Base-by-base conservation (phyloP, 2,329 filamentous ascomycete genomes). In the Botrytis tulipae region DNA sequence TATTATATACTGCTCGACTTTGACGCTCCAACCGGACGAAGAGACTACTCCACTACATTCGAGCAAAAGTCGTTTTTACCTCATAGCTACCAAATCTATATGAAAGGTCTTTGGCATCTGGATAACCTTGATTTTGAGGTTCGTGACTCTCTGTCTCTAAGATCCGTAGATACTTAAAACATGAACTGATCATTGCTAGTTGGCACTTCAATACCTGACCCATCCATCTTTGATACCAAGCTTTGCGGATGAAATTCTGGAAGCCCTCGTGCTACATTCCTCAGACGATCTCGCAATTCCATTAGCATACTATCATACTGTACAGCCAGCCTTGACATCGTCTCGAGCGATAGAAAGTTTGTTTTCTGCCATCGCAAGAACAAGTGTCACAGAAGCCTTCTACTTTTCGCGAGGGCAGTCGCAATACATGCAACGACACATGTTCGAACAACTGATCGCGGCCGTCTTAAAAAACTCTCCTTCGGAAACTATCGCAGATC, bases 1-100 rank as follows among this genome's bases (percentile, higher is more conserved):
- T 97, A 93, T 85, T 97, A 97, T 81, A 85, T 97, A 57, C 87
- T 97, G 4, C 91, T 93, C 79, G 93, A 97, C 81, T 88, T 92
- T 80, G 85, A 85, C 32, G 85, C 86, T 5, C 76, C 78, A n/a
- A 80, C 79, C 2, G 73, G 75, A 37, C 75, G 71, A 20, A 82
- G 86, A 29, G 85, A 87, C 51, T 79, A 84, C 10, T 85, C 90
- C 2, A 85, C 86, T 32, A 75, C 80, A 1, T 94, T 95, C 77
- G 89, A 90, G 25, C 82, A 83, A 60, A 83, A 84, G 37, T 90
- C 89, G 8, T 90, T 91, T 76, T 86, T 97, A 70, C 93, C 94
- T 1, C 86, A 87, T 72, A 93, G 91, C 77, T 97, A 95, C 81
- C 89, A 91, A 82, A 89, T 93, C 63, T 93, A 95, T 78, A 93